Evolutionary conservation across 768 basidiomycete genomes (phyloP).

Genomic region (Trichaptum fuscoviolaceum): DNA sequence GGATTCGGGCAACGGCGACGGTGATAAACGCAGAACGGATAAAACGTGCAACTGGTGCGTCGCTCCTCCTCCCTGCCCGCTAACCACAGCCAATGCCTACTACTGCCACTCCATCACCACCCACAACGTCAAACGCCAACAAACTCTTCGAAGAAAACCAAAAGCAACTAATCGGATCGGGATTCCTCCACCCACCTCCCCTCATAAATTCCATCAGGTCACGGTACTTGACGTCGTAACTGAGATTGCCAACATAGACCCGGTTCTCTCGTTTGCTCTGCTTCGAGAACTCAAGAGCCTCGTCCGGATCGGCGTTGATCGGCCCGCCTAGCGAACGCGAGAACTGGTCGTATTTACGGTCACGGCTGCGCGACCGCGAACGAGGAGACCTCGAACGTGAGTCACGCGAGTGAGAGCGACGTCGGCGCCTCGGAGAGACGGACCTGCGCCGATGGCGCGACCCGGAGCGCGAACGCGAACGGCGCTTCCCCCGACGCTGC

Average conservation of each 20-base stretch:
- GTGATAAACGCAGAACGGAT: not conserved
- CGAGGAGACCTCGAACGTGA: constrained; percentile 43
- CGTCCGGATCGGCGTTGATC: constrained; percentile 88
- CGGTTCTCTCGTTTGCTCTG: constrained; percentile 96
- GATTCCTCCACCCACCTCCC: constrained; percentile 97
- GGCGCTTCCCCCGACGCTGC: constrained; percentile 39
- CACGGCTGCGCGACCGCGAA: constrained; percentile 43
- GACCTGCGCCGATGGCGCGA: constrained; percentile 72
- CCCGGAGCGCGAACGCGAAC: constrained; percentile 60
- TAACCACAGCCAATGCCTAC: constrained; percentile 17
- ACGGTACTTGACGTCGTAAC: constrained; percentile 97
- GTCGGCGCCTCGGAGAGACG: constrained; percentile 56
- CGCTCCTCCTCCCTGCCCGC: constrained; percentile 26
- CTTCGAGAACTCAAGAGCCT: constrained; percentile 93
- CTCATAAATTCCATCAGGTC: constrained; percentile 99
- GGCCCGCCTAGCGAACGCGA: constrained; percentile 81
- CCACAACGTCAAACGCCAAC: constrained; percentile 17
- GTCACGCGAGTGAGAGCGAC: constrained; percentile 49
- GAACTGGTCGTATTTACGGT: constrained; percentile 59
- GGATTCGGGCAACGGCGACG: not conserved
- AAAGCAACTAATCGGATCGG: constrained; percentile 43
- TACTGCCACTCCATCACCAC: not conserved
- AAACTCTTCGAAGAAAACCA: constrained; percentile 36
- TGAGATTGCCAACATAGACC: constrained; percentile 98
- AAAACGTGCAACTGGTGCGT: constrained; percentile 17